phyloP scores from a whole-genome alignment of 305 asterid species.

The Fraxinus nigra region DNA sequence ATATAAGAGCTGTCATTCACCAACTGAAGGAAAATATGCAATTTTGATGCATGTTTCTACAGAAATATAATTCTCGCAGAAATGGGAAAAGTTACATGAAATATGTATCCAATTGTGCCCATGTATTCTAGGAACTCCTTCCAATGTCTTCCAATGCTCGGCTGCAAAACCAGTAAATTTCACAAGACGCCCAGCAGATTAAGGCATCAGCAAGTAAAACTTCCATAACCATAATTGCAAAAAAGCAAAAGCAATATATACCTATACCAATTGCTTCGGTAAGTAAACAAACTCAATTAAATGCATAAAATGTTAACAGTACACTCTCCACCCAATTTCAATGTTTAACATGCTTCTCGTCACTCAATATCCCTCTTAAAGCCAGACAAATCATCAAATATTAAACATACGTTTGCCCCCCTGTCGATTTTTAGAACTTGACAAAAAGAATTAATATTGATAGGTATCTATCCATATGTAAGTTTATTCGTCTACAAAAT shows the following conservation, averaged over 20 bases:
- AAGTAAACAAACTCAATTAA: neutral
- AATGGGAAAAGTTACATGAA: conserved; percentile 53
- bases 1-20: conserved; percentile 11
- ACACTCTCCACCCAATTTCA: neutral
- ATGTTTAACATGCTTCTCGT: neutral
- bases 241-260: neutral
- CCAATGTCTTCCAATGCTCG: conserved; percentile 85
- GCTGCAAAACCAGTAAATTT: conserved; percentile 35
- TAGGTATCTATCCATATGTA: neutral
- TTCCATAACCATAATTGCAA: neutral
- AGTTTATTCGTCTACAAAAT: neutral
- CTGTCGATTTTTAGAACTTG: neutral
- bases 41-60: neutral
- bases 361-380: neutral
- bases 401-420: neutral
- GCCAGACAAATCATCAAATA: neutral
- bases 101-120: conserved; percentile 50
- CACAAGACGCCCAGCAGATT: neutral
- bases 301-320: neutral
- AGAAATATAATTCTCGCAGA: neutral
- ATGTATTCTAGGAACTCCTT: conserved; percentile 49
- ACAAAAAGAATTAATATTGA: neutral
- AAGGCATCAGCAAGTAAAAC: neutral
- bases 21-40: neutral
- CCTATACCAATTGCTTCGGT: neutral